A percentile compares a stretch with the other conserved stretches of the same genome.
phyloP scores from a whole-genome alignment of 2,329 filamentous ascomycete species.

The Leptographium galeiforme region DNA sequence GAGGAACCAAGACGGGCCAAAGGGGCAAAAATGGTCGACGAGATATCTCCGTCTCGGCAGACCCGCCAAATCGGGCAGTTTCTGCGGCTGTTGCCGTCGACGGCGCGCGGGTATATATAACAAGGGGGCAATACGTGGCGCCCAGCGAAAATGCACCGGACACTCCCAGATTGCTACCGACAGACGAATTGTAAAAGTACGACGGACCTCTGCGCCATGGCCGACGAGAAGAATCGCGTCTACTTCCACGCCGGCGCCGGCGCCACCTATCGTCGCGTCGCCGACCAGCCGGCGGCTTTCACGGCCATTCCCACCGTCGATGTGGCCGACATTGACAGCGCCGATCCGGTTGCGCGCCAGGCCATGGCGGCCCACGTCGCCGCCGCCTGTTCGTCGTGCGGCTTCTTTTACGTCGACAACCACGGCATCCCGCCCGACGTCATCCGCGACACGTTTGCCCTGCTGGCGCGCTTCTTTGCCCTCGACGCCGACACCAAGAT shows the following conservation, averaged over 20 bases:
- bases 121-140: no score
- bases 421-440: slow-evolving; percentile 13
- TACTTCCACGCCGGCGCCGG: slow-evolving; percentile 1
- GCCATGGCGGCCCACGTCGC: slow-evolving; percentile 2
- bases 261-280: not conserved
- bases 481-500: slow-evolving; percentile 9
- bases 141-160: no score
- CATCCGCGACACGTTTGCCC: slow-evolving; percentile 1
- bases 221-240: not conserved
- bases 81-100: no score
- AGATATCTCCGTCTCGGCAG: no score
- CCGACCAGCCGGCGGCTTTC: not conserved
- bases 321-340: not conserved
- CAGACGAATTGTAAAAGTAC: no score
- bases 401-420: slow-evolving; percentile 20
- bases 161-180: no score
- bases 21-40: not conserved
- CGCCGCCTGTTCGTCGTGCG: slow-evolving; percentile 13
- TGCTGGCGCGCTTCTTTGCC: slow-evolving; percentile 9
- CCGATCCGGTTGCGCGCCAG: not conserved
- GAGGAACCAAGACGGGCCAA: not conserved
- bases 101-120: no score
- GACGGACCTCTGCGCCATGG: no score
- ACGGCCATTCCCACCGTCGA: slow-evolving; percentile 6
- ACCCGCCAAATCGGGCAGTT: no score